Base-by-base conservation (phyloP, 768 basidiomycete species). In the Xerocomus spinulosus region DNA sequence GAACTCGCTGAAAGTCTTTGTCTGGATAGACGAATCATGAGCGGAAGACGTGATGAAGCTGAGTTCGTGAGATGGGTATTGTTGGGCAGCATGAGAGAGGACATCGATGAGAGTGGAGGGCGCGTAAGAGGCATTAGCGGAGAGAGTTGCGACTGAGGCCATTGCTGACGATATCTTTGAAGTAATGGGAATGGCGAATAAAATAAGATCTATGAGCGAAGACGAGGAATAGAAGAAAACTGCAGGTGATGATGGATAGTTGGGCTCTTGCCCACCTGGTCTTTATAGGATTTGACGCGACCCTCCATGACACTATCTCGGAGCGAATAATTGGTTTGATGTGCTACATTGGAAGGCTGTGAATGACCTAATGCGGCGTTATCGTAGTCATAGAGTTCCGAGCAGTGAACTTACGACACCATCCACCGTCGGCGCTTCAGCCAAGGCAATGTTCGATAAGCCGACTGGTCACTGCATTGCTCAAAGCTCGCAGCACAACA, bases 21-120 rank as follows among this genome's bases (percentile, higher is more conserved):
- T 60, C 26, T 55, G 55, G 9, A 63, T 61, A 9, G 66, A 53
- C 9, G 60, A 67, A 26, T 67, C 56, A 18, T 63, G 63, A 15
- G 62, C 55, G 0, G 63, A 65, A 9, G 63, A 67, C 0, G 66
- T 55, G 26, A 65, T 45, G 13, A 65, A 65, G 10, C 53, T 45
- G 33, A 65, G 60, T 15, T 66, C 53, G 21, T 56, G 66, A 3
- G 33, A 21, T 9, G 66, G 58, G 26, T 65, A 63, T 8, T 49
- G 53, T 7, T 14, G 18, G 10, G 50, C 58, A 7, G 58, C 66
- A 12, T 41, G 54, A 41, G 56, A 53, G 20, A 68, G 18, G 20
- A 63, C 45, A 10, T 63, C 58, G 14, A 56, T 41, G 6, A 65
- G 53, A 7, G 61, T 67, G 12, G 40, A 29, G 12, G 26, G 40